Evolutionary conservation across 129 eudicot genomes (phyloP).

Genomic region (Helichrysum umbraculigerum): DNA sequence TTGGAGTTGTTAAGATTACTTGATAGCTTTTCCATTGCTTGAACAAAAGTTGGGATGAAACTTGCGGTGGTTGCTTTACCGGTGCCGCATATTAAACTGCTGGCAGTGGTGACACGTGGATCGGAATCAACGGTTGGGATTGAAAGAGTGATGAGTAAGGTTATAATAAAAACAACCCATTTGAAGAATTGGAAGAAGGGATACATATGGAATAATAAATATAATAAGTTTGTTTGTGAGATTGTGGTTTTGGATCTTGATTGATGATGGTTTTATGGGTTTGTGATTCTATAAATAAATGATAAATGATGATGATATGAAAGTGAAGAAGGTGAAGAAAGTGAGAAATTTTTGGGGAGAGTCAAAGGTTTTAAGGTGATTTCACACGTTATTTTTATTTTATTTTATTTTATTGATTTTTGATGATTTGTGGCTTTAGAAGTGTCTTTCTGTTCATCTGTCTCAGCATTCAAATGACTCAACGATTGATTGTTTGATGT

Average conservation of each 20-base stretch:
- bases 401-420: too few relatives aligned
- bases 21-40: constrained; percentile 55
- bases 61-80: constrained; percentile 34
- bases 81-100: constrained; percentile 43
- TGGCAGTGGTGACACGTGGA: constrained; percentile 55
- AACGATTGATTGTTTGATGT: not conserved
- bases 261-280: not conserved
- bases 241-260: constrained; percentile 5
- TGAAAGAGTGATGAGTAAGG: constrained; percentile 6
- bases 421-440: too few relatives aligned
- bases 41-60: constrained; percentile 54
- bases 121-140: constrained; percentile 38
- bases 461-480: constrained; percentile 7
- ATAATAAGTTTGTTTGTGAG: not conserved
- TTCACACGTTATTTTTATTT: constrained; percentile 34
- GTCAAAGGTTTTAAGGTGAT: constrained; percentile 34
- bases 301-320: not conserved
- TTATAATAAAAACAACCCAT: constrained; percentile 11
- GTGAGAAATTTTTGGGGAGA: constrained; percentile 5
- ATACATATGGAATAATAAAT: not conserved
- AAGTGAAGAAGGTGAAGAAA: constrained; percentile 24
- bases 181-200: not conserved
- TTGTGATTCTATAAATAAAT: constrained; percentile 15
- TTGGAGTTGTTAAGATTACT: constrained; percentile 31
- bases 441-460: too few relatives aligned